phyloP scores from a whole-genome alignment of 495 filamentous ascomycete genomes.

The Talaromyces wortmannii region DNA sequence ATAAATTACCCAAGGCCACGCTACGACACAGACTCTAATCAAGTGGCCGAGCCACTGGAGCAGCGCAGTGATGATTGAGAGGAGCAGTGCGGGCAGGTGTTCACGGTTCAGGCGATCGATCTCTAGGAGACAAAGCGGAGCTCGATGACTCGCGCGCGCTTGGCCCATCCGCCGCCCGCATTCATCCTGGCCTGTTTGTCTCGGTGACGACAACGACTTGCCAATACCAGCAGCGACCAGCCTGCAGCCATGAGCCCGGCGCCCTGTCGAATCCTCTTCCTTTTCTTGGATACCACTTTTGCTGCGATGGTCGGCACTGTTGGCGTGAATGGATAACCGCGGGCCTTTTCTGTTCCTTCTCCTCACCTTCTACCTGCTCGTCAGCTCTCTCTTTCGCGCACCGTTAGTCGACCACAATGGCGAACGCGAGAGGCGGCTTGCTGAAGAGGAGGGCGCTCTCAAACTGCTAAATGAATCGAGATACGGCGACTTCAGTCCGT shows the following conservation, averaged over 20 bases:
- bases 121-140: no score
- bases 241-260: neutral
- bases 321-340: conserved; percentile 42
- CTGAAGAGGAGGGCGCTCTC: conserved; percentile 50
- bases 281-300: neutral
- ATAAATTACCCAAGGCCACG: no score
- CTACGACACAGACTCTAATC: no score
- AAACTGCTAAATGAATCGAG: conserved; percentile 60
- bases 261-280: neutral
- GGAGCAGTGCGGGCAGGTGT: no score
- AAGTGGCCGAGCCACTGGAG: no score
- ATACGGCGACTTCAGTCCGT: conserved; percentile 67
- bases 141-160: no score
- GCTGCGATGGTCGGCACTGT: conserved; percentile 22
- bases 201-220: no score
- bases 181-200: neutral
- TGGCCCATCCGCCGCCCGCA: neutral
- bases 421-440: conserved; percentile 35
- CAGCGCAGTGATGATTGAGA: no score
- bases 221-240: neutral
- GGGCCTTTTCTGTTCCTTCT: conserved; percentile 43
- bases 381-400: conserved; percentile 37
- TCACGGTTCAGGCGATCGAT: no score
- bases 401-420: conserved; percentile 40
- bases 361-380: conserved; percentile 40